These are phyloP conservation scores for Berkeleyomyces basicola DNA, from an alignment of 2,329 filamentous ascomycete species.

Conservation along the genomic window DNA sequence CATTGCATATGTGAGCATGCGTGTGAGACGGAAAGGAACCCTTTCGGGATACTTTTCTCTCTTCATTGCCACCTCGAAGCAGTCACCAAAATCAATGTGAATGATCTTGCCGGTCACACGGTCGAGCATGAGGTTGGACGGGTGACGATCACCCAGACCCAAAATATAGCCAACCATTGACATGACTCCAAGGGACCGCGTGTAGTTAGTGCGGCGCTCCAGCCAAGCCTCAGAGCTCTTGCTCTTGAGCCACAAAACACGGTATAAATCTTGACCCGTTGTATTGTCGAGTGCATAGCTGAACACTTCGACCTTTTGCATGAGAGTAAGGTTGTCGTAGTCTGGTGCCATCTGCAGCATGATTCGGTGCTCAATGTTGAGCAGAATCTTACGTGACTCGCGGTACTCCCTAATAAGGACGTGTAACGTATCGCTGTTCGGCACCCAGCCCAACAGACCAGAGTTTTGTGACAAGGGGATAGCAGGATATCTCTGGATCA, in stretches of 20 bases:
- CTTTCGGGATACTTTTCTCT: conserved; percentile 97
- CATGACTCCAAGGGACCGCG: conserved; percentile 92
- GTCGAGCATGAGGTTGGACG: conserved; percentile 95
- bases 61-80: conserved; percentile 99
- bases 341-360: conserved; percentile 99
- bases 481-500: conserved; percentile 90
- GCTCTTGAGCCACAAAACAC: conserved; percentile 95
- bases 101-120: conserved; percentile 91
- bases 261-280: conserved; percentile 93
- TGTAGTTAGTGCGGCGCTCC: conserved; percentile 96
- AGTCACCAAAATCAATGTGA: conserved; percentile 98
- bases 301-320: conserved; percentile 99
- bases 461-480: conserved; percentile 95
- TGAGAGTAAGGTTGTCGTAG: conserved; percentile 93
- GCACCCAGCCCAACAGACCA: conserved; percentile 88
- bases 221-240: conserved; percentile 98
- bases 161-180: conserved; percentile 99
- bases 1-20: conserved; percentile 99
- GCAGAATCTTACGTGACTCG: conserved; percentile 87
- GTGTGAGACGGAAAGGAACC: conserved; percentile 90
- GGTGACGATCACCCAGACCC: conserved; percentile 88
- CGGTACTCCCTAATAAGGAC: conserved; percentile 94
- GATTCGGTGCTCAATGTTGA: conserved; percentile 98
- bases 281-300: conserved; percentile 98
- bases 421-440: conserved; percentile 93